phyloP scores from a whole-genome alignment of 768 basidiomycete species.

The Leccinum obscurum region DNA sequence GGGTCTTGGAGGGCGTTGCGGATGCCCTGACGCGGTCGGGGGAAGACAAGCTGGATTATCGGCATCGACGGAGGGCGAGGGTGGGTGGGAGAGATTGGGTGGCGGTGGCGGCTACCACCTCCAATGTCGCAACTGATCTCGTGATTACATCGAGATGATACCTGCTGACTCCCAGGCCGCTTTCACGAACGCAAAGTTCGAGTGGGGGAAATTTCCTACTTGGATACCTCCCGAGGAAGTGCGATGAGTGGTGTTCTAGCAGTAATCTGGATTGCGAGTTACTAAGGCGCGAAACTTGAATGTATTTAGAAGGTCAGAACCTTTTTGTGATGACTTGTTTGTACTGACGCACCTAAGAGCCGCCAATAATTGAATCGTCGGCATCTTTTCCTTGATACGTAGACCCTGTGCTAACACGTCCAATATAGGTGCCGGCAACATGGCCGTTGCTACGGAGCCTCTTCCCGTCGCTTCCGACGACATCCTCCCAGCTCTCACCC shows the following conservation, averaged over 20 bases:
- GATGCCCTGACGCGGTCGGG: too few species aligned
- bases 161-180: slow-evolving; percentile 52
- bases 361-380: slow-evolving; percentile 15
- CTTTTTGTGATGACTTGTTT: too few species aligned
- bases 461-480: slow-evolving; percentile 18
- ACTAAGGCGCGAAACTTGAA: neutral
- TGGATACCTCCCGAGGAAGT: slow-evolving; percentile 70
- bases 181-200: slow-evolving; percentile 58
- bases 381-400: slow-evolving; percentile 5
- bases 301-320: slow-evolving; percentile 7
- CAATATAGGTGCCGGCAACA: slow-evolving; percentile 6
- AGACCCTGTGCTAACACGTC: slow-evolving; percentile 17
- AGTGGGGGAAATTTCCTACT: slow-evolving; percentile 70
- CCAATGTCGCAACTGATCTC: slow-evolving; percentile 20
- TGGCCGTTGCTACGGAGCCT: slow-evolving; percentile 14
- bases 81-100: too few species aligned
- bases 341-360: too few species aligned
- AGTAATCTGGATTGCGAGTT: neutral
- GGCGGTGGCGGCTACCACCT: too few species aligned
- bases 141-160: slow-evolving; percentile 56
- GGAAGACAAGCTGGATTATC: too few species aligned
- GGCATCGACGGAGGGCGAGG: too few species aligned
- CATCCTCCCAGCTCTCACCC: neutral
- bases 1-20: too few species aligned
- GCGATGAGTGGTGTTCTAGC: too few species aligned